Conservation (phyloP, 176 grass and related monocot species). For the Carex cristatella region DNA sequence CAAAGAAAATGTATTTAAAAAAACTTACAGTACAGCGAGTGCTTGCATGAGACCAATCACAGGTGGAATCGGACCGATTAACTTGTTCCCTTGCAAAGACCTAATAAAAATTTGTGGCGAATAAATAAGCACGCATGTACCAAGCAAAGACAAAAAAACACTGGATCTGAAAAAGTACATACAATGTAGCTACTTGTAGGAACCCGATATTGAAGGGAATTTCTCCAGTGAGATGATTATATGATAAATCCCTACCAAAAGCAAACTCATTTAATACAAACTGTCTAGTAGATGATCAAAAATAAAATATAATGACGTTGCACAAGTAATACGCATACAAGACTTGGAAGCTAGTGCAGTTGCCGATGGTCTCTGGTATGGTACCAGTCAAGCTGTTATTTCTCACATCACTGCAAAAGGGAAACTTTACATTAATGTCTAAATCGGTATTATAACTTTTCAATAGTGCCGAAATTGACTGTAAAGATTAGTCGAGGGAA, state of each 20-base stretch:
- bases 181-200: conserved; percentile 97
- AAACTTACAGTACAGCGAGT: conserved; percentile 79
- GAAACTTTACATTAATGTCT: not conserved
- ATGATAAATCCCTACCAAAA: conserved; percentile 83
- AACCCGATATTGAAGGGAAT: conserved; percentile 99
- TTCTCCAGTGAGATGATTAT: conserved; percentile 68
- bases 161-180: conserved; percentile 18
- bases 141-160: not conserved
- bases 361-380: conserved; percentile 81
- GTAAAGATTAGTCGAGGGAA: not conserved
- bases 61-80: conserved; percentile 76
- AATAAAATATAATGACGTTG: not conserved
- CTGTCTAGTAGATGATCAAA: not conserved
- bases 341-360: conserved; percentile 98
- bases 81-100: conserved; percentile 92
- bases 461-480: not conserved
- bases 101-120: conserved; percentile 30
- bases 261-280: not conserved
- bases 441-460: not conserved
- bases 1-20: not conserved
- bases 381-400: conserved; percentile 87
- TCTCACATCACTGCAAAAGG: conserved; percentile 64
- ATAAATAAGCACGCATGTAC: not conserved
- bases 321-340: conserved; percentile 57
- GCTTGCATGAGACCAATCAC: conserved; percentile 99